Base-by-base conservation (phyloP, 2,329 filamentous ascomycete genomes). In the Colletotrichum orbiculare region DNA sequence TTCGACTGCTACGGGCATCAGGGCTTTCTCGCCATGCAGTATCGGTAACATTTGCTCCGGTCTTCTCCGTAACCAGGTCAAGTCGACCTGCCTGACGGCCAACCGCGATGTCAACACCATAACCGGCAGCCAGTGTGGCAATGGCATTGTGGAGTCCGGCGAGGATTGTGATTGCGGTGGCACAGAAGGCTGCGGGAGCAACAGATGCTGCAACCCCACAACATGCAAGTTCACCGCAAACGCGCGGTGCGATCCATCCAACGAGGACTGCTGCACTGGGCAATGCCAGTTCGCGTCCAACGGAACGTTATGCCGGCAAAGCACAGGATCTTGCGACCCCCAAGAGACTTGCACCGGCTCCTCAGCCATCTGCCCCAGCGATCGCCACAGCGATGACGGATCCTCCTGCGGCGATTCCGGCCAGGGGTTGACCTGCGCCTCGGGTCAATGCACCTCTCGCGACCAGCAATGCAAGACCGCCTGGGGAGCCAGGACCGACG, bases 151-250 rank as follows among this genome's bases (percentile, higher is more conserved):
- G 54, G 96, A 69, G 79, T 82, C 86, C 15, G 96, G 93, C 68
- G 96, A 99, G 78, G 91, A 99, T 57, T 99, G 96, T 78, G 96
- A 99, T 78, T 99, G 96, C 73, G 96, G 96, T 67, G 95, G 95
- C 59, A 80, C 82, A 12, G 78, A 81, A 12, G 87, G 87, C 43
- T 99, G 96, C 75, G 87, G 83, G 33, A 78, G 83, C 72, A 96
- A 98, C 78, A 73, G 76, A 12, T 99, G 96, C 82, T 99, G 96
- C 79, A 85, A 99, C 71, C 79, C 94, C 2, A 86, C 79, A 3
- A 98, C 96, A 0, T 99, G 96, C 87, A 92, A 89, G 72, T 97
- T 97, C 82, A 91, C 85, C 58, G 76, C 79, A 59, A 85, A 83
- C 69, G 89, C 95, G 35, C 87, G 94, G 41, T 99, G 96, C 77